These are phyloP conservation scores for Neonectria ditissima DNA, from an alignment of 2,329 filamentous ascomycete species.

Conservation along the genomic window DNA sequence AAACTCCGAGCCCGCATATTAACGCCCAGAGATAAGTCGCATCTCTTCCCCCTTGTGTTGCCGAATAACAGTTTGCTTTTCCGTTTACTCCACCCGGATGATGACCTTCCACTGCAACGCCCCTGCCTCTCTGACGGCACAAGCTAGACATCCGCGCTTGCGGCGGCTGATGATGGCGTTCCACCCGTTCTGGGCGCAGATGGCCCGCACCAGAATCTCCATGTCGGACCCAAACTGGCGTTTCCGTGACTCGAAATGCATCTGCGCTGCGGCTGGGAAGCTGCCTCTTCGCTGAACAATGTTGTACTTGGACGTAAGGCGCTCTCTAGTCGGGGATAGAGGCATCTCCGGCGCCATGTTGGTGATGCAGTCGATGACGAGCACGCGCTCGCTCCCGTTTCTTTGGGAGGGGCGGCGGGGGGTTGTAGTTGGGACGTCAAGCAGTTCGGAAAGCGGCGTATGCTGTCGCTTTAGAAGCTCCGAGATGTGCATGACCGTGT, in stretches of 20 bases:
- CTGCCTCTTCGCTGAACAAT: slow-evolving; percentile 51
- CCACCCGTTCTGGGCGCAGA: slow-evolving; percentile 80
- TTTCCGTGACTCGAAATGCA: slow-evolving; percentile 67
- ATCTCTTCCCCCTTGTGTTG: slow-evolving; percentile 1
- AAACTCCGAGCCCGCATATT: background rate
- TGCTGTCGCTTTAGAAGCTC: slow-evolving; percentile 64
- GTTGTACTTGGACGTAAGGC: slow-evolving; percentile 48
- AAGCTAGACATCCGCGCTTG: slow-evolving; percentile 77
- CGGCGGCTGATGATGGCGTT: slow-evolving; percentile 78
- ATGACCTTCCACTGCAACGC: slow-evolving; percentile 77
- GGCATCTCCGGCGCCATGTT: slow-evolving; percentile 59
- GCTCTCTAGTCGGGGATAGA: slow-evolving; percentile 60
- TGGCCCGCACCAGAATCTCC: slow-evolving; percentile 77
- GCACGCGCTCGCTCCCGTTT: slow-evolving; percentile 54
- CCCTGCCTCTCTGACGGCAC: slow-evolving; percentile 79
- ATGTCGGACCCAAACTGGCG: slow-evolving; percentile 73
- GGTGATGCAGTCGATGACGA: slow-evolving; percentile 74
- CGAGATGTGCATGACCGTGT: slow-evolving; percentile 69
- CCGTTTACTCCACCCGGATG: slow-evolving; percentile 65
- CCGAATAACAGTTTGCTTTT: slow-evolving; percentile 9
- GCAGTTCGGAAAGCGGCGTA: slow-evolving; percentile 60
- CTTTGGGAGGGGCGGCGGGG: slow-evolving; percentile 44
- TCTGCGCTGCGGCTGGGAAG: slow-evolving; percentile 60
- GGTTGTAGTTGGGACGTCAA: slow-evolving; percentile 50
- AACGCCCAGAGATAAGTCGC: slow-evolving; percentile 18